Conservation (phyloP, 345 rosid genomes). For the Viola odorata region DNA sequence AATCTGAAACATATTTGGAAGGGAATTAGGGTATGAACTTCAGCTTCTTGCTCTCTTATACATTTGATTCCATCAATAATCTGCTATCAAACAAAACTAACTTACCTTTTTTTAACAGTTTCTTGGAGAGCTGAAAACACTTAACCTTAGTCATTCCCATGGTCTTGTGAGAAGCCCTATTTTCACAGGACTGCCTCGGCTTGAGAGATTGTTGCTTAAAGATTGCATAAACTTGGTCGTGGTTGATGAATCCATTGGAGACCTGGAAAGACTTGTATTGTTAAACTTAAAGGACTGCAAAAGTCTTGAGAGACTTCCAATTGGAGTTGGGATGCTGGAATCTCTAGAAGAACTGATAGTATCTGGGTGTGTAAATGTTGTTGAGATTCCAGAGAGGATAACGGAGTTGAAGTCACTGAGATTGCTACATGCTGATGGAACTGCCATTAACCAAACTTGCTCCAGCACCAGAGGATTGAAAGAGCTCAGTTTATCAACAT, state of each 20-base stretch:
- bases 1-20: conserved; percentile 18
- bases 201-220: conserved; percentile 21
- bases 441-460: conserved; percentile 2
- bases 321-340: conserved; percentile 2
- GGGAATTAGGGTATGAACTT: conserved; percentile 8
- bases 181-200: conserved; percentile 12
- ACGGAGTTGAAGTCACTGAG: conserved; percentile 17
- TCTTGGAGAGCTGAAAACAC: conserved; percentile 12
- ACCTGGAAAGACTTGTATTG: conserved; percentile 8
- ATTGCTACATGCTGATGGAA: conserved; percentile 19
- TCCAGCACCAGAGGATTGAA: background rate
- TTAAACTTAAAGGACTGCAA: conserved; percentile 18
- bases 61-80: background rate
- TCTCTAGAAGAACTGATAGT: conserved; percentile 12
- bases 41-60: background rate
- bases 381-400: conserved; percentile 2
- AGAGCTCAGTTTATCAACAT: background rate
- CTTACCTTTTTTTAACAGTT: conserved; percentile 2
- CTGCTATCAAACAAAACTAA: background rate
- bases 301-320: conserved; percentile 16
- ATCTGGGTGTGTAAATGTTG: conserved; percentile 16
- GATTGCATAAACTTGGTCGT: conserved; percentile 14
- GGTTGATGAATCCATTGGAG: conserved; percentile 19
- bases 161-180: conserved; percentile 11
- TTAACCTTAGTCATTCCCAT: conserved; percentile 19